A percentile compares a stretch with the other conserved stretches of the same genome.
These are phyloP conservation scores for Gymnopus androsaceus DNA, from an alignment of 1,284 basidiomycete genomes.

Conservation along the genomic window DNA sequence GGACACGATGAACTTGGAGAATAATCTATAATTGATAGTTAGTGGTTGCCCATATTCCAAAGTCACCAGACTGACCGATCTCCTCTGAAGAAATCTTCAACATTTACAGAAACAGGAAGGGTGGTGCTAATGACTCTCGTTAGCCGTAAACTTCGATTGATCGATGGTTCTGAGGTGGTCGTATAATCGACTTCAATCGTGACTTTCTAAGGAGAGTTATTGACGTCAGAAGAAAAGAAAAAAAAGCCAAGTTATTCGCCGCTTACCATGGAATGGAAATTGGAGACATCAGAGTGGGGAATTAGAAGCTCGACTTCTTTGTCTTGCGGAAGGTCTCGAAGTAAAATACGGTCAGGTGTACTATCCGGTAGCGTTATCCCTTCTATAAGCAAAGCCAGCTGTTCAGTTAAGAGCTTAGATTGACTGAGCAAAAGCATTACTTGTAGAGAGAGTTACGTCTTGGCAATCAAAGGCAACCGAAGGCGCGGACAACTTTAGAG, in stretches of 20 bases:
- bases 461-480: constrained; percentile 54
- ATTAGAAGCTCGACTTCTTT: constrained; percentile 50
- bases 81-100: constrained; percentile 84
- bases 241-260: neutral
- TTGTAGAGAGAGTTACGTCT: constrained; percentile 44
- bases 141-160: constrained; percentile 53
- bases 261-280: constrained; percentile 56
- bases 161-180: constrained; percentile 52
- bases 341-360: constrained; percentile 44
- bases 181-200: constrained; percentile 61
- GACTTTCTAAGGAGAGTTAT: constrained; percentile 54
- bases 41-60: neutral
- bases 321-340: constrained; percentile 49
- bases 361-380: constrained; percentile 29
- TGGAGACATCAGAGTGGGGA: constrained; percentile 64
- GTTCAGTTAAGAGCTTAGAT: neutral
- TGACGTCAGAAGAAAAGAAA: neutral
- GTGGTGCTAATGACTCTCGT: constrained; percentile 59
- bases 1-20: constrained; percentile 80
- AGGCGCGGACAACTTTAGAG: constrained; percentile 53
- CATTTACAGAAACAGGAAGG: constrained; percentile 80
- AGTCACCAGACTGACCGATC: constrained; percentile 45
- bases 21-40: constrained; percentile 48
- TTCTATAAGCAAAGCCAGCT: constrained; percentile 17
- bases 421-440: constrained; percentile 21